Base-by-base conservation (phyloP, 179 eudicot species). In the Carnegiea gigantea region DNA sequence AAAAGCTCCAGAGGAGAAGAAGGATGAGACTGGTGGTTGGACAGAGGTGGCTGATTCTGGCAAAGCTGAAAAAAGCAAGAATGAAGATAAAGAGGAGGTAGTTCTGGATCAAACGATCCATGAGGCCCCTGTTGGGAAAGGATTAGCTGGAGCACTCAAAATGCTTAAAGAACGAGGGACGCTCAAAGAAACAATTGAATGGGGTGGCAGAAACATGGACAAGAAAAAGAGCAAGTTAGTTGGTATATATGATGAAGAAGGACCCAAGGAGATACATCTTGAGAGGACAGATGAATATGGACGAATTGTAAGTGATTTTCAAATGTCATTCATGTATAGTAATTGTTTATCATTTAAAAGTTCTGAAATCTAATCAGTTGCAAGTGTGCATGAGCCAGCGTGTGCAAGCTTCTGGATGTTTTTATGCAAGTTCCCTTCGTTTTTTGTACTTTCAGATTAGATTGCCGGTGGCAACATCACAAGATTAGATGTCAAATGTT, bases 171-270 rank as follows among this genome's bases (percentile, higher is more conserved):
- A 90, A 2, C 90, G 97, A 49, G 99, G 99, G 21, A 72, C 96
- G 18, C 96, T 96, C 17, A 94, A 95, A 87, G 98, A 95, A 83
- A 87, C 89, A 77, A 81, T 90, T 78, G 99, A 94, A 78, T 92
- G 93, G 94, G 99, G 99, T 84, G 99, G 99, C 36, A 91, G 99
- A 88, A 96, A 96, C 84, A 96, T 92, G 98, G 99, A 96, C 86
- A 96, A 96, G 93, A 94, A 96, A 79, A 96, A 96, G 84, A 93
- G 99, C 89, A 96, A 96, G 89, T 87, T 96, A 80, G 96, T 89
- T 76, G 99, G 97, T 67, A 87, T 92, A 70, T 74, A 85, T 84
- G 94, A 86, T 18, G 88, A 85, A 23, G 95, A 87, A 71, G 92
- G 84, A 62, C 46, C 85, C 65, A 93, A 90, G 87, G 94, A 95